A percentile compares a stretch with the other conserved stretches of the same genome.
phyloP scores from a whole-genome alignment of 1,284 basidiomycete genomes.

The Vanrija sp. region DNA sequence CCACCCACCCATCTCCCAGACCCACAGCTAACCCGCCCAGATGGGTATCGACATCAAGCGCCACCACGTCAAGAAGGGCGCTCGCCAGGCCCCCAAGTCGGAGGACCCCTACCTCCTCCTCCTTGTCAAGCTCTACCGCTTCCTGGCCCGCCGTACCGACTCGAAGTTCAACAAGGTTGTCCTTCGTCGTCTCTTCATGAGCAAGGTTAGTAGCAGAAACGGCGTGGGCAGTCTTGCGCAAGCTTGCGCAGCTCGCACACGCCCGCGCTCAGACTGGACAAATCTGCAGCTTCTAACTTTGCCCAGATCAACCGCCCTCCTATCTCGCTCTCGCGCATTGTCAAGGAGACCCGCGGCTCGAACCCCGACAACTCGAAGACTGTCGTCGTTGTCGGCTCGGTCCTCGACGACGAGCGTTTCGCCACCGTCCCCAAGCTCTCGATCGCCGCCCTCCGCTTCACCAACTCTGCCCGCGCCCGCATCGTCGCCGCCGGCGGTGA shows the following conservation, averaged over 20 bases:
- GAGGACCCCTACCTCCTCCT: constrained; percentile 99
- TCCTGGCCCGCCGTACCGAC: constrained; percentile 96
- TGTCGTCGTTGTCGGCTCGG: constrained; percentile 83
- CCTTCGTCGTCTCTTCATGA: constrained; percentile 94
- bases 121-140: constrained; percentile 99
- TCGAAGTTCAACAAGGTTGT: constrained; percentile 96
- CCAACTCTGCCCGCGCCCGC: constrained; percentile 84
- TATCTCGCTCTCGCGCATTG: constrained; percentile 84
- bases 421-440: constrained; percentile 83
- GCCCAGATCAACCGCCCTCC: constrained; percentile 89
- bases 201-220: constrained; percentile 47
- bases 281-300: too few relatives aligned
- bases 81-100: constrained; percentile 91
- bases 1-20: background rate
- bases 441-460: constrained; percentile 93
- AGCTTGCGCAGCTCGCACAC: background rate
- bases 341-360: constrained; percentile 70
- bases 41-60: constrained; percentile 94
- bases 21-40: constrained; percentile 17
- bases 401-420: constrained; percentile 95
- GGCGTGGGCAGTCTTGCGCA: too few relatives aligned
- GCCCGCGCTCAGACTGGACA: background rate
- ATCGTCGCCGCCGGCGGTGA: constrained; percentile 96
- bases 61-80: constrained; percentile 99
- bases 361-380: constrained; percentile 69